Evolutionary conservation across 108 stramenopile genomes (phyloP).

Genomic region (Schizochytrium sp.): DNA sequence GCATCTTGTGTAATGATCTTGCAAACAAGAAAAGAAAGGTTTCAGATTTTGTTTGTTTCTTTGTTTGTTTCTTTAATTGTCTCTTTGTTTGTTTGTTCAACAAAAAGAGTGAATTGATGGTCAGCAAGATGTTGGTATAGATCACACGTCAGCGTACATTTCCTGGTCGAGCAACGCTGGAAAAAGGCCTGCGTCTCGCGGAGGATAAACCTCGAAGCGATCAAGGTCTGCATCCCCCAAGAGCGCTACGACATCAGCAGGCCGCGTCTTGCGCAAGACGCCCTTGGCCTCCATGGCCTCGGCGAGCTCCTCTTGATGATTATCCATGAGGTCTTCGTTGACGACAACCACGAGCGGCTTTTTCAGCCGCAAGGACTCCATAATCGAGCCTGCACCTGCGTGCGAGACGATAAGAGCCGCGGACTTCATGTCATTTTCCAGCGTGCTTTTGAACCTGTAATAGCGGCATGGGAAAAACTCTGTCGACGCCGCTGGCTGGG

Average conservation of each 20-base stretch:
- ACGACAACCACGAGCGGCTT: constrained; percentile 68
- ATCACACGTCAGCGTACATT: background rate
- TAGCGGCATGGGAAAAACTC: background rate
- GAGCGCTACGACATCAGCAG: background rate
- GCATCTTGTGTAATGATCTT: too few relatives aligned
- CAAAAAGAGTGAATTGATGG: background rate
- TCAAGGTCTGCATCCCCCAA: background rate
- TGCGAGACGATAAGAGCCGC: constrained; percentile 50
- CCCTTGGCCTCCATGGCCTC: constrained; percentile 51
- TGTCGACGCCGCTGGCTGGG: background rate
- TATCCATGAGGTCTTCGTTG: constrained; percentile 79
- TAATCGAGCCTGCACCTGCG: constrained; percentile 82
- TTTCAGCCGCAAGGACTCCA: constrained; percentile 50
- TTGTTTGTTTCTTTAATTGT: too few relatives aligned
- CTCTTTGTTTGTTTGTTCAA: too few relatives aligned
- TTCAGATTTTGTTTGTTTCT: too few relatives aligned
- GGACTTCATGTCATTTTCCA: background rate
- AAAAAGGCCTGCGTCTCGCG: background rate
- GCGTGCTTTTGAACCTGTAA: constrained; percentile 17
- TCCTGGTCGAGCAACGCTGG: background rate
- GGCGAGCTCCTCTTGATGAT: constrained; percentile 87
- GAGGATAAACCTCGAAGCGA: background rate
- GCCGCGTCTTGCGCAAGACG: background rate
- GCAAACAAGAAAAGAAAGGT: too few relatives aligned
- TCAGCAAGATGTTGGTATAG: too few relatives aligned